phyloP scores from a whole-genome alignment of 805 yeast species.

The Monosporozyma unispora region DNA sequence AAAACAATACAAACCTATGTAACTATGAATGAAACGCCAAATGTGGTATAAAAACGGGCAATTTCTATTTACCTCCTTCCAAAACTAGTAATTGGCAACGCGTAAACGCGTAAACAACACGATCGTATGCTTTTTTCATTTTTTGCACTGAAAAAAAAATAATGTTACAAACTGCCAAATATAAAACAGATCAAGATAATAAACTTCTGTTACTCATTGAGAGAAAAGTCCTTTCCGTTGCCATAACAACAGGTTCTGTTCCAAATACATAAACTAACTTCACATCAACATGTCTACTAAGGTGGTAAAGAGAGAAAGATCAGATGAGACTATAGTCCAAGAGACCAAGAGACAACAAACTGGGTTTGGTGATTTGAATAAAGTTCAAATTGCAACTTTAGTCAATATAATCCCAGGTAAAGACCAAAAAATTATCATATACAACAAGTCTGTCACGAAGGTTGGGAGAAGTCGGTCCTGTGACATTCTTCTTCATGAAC shows the following conservation, averaged over 20 bases:
- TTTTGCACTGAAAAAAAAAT: not conserved
- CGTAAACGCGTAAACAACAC: constrained; percentile 1
- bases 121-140: not conserved
- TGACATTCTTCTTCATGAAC: constrained; percentile 44
- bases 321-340: constrained; percentile 7
- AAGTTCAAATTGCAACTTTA: constrained; percentile 13
- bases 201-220: not conserved
- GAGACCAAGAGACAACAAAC: constrained; percentile 15
- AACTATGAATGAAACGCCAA: not conserved
- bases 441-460: constrained; percentile 26
- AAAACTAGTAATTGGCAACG: not conserved
- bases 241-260: not conserved
- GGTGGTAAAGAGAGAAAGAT: constrained; percentile 9
- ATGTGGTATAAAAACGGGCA: not conserved
- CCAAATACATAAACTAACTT: not conserved
- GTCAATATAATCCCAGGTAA: constrained; percentile 29
- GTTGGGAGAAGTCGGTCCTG: constrained; percentile 55
- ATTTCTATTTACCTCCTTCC: not conserved
- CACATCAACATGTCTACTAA: constrained; percentile 1
- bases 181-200: not conserved
- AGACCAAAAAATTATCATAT: constrained; percentile 26
- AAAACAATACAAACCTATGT: not conserved
- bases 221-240: not conserved
- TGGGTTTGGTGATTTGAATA: not conserved
- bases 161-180: not conserved